These are phyloP conservation scores for Terfezia claveryi DNA, from an alignment of 495 filamentous ascomycete genomes.

Conservation along the genomic window DNA sequence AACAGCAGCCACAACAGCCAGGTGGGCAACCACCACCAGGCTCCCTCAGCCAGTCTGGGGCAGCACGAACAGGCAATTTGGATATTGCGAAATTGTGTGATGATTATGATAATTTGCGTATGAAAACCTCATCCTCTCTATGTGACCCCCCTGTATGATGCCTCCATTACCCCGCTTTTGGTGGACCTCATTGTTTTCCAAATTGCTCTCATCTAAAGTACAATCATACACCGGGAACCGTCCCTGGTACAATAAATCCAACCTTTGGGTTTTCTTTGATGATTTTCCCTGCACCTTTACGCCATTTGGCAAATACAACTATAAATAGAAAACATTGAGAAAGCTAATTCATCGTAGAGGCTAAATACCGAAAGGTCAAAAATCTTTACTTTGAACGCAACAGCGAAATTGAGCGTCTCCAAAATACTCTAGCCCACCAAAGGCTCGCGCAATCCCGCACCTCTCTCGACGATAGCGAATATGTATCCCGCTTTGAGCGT, in stretches of 20 bases:
- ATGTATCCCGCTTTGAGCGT: slow-evolving; percentile 68
- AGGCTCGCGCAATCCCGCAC: slow-evolving; percentile 85
- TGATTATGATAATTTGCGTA: slow-evolving; percentile 27
- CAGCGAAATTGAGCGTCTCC: slow-evolving; percentile 76
- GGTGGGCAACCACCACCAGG: slow-evolving; percentile 4
- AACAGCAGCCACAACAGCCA: slow-evolving; percentile 21
- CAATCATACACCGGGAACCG: too few relatives aligned
- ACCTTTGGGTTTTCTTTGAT: too few relatives aligned
- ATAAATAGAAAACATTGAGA: slow-evolving; percentile 24
- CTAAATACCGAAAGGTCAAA: slow-evolving; percentile 96
- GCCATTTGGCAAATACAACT: too few relatives aligned
- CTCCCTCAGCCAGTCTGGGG: not conserved
- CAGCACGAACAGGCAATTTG: not conserved
- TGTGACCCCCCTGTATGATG: slow-evolving; percentile 26
- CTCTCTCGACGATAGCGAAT: slow-evolving; percentile 89
- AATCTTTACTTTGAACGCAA: slow-evolving; percentile 92
- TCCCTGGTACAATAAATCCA: too few relatives aligned
- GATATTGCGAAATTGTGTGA: slow-evolving; percentile 16
- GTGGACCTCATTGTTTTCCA: slow-evolving; percentile 9
- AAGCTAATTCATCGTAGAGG: slow-evolving; percentile 31
- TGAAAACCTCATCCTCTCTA: slow-evolving; percentile 26
- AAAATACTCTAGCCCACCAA: slow-evolving; percentile 91
- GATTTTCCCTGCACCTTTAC: too few relatives aligned
- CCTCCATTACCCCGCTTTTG: not conserved
- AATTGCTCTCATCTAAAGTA: not conserved